Base-by-base conservation (phyloP, 169 alveolate species). In the Besnoitia besnoiti region DNA sequence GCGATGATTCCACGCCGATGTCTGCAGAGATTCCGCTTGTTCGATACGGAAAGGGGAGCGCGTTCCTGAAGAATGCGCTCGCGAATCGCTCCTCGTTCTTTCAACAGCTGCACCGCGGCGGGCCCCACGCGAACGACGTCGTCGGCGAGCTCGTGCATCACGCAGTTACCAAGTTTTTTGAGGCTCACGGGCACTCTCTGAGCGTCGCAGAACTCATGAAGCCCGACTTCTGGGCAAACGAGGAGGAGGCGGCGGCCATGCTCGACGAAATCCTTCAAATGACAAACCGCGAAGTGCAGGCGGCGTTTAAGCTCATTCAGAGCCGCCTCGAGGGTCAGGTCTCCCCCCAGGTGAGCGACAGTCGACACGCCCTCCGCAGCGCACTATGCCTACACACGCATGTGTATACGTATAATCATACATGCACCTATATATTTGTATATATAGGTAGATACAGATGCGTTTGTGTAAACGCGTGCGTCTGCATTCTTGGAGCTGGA, bases 181-280 rank as follows among this genome's bases (percentile, higher is more conserved):
- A 77, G 35, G 4, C 59, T 30, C 87, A 77, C 40, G 40, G 40
- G 39, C 19, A 21, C n/a, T 19, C 49, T 4, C 59, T 42, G 50
- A 35, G 40, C 10, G 40, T 77, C 39, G 24, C 50, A 2, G 59
- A 77, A 35, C 30, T 77, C 39, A 77, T 35, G 37, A 39, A 24
- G 39, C 44, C 40, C 42, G 50, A 89, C 27, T 89, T 89, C 51
- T 89, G 92, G 92, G 75, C 16, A 3, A 82, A 89, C 61, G 92
- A 89, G 33, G 88, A 89, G 30, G 62, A 62, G 0, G 92, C 87
- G 0, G 46, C 85, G 1, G 80, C n/a, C 24, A 89, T 77, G 24
- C 62, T 89, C 67, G 92, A 89, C 51, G 77, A 62, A n/a, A 10
- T 89, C 39, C 75, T 89, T 0, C 59, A 79, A 37, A 75, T 30